A percentile compares a stretch with the other conserved stretches of the same genome.
These are phyloP conservation scores for Draba incana DNA, from an alignment of 345 rosid genomes.

Conservation along the genomic window DNA sequence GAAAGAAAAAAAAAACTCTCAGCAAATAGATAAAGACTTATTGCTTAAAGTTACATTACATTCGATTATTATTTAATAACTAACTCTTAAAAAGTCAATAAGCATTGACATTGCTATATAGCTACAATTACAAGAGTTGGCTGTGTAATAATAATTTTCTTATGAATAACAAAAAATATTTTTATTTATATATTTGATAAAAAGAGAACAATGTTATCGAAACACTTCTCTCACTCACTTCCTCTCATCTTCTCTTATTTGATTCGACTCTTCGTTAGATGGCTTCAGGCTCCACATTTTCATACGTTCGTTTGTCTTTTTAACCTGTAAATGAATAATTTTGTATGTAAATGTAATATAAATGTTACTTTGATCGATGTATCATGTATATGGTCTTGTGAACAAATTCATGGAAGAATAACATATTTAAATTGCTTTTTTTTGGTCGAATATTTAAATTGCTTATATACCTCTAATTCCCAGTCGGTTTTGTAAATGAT, in stretches of 20 bases:
- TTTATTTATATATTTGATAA: background rate
- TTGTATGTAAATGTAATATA: too few relatives aligned
- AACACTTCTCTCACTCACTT: slow-evolving; percentile 31
- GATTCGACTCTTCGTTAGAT: slow-evolving; percentile 37
- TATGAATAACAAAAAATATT: too few relatives aligned
- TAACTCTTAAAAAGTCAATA: too few relatives aligned
- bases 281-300: slow-evolving; percentile 45
- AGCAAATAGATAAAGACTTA: too few relatives aligned
- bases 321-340: slow-evolving; percentile 37
- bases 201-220: background rate
- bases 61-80: too few relatives aligned
- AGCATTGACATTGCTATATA: too few relatives aligned
- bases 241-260: slow-evolving; percentile 14
- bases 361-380: background rate
- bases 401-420: background rate
- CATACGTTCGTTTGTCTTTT: slow-evolving; percentile 45
- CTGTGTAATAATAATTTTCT: too few relatives aligned
- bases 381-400: background rate
- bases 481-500: slow-evolving; percentile 59
- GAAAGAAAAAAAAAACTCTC: too few relatives aligned
- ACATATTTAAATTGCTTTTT: background rate
- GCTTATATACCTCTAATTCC: slow-evolving; percentile 52
- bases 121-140: too few relatives aligned
- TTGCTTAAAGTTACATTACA: too few relatives aligned
- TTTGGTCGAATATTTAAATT: background rate